Percentiles rank a stretch among this genome's conserved stretches.
Evolutionary conservation across 1,284 basidiomycete genomes (phyloP).

Genomic region (Tremellales sp.): DNA sequence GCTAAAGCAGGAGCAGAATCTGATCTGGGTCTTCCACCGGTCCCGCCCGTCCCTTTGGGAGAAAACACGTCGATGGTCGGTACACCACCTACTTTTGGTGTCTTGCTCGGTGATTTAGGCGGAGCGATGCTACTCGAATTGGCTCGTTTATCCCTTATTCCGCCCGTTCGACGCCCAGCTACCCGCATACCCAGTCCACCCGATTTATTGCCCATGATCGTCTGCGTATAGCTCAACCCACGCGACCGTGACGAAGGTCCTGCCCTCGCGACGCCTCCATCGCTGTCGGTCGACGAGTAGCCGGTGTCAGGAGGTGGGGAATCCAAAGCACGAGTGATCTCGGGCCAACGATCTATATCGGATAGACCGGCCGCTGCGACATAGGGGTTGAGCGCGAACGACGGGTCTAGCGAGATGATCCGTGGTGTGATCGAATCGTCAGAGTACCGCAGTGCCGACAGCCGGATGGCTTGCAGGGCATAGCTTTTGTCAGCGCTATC

Average conservation of each 20-base stretch:
- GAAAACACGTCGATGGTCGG: no score
- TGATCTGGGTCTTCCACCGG: constrained; percentile 27
- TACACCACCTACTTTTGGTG: no score
- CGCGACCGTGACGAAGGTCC: constrained; percentile 47
- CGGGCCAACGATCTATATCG: constrained; percentile 75
- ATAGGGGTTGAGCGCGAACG: constrained; percentile 71
- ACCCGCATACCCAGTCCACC: constrained; percentile 68
- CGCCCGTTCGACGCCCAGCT: constrained; percentile 16
- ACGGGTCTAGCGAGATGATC: constrained; percentile 63
- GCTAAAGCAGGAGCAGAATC: constrained; percentile 38
- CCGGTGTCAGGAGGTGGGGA: constrained; percentile 56
- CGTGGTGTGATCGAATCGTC: constrained; percentile 77
- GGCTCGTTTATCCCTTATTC: constrained; percentile 9
- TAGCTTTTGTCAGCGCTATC: constrained; percentile 55
- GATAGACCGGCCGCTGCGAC: constrained; percentile 70
- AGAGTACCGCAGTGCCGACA: constrained; percentile 80
- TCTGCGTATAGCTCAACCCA: constrained; percentile 73
- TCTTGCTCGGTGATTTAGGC: constrained; percentile 12
- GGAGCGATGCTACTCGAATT: constrained; percentile 8
- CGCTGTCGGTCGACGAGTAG: constrained; percentile 9
- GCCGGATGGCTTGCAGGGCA: constrained; percentile 74
- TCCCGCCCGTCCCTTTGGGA: no score
- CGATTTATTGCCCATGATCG: constrained; percentile 66
- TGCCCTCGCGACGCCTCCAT: constrained; percentile 8
- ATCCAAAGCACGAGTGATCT: constrained; percentile 57